Conservation (phyloP, 78 protist genomes). For the Guillardia theta region DNA sequence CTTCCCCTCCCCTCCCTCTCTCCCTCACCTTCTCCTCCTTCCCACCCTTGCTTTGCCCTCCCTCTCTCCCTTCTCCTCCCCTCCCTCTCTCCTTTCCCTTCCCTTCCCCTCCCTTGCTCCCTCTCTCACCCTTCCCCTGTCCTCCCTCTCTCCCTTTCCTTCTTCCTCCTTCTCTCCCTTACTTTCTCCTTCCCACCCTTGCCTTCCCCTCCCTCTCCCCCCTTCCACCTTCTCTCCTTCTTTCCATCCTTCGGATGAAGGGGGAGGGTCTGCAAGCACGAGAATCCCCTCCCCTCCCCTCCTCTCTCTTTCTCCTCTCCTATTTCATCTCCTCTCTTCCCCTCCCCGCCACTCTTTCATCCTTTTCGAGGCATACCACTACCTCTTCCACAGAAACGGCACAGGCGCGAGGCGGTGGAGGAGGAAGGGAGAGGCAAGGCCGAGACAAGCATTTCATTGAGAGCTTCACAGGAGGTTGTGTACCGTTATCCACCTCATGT, state of each 20-base stretch:
- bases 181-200: neutral
- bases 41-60: neutral
- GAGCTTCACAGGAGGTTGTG: too few species aligned
- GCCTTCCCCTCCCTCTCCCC: neutral
- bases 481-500: too few species aligned
- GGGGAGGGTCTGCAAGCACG: too few species aligned
- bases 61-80: neutral
- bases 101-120: neutral
- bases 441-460: too few species aligned
- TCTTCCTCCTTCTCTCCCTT: neutral
- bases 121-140: neutral
- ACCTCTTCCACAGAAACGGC: too few species aligned
- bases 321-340: neutral
- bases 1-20: neutral
- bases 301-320: neutral
- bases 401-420: too few species aligned
- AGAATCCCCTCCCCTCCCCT: neutral
- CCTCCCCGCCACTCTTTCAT: too few species aligned
- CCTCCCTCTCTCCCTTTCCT: neutral
- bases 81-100: neutral
- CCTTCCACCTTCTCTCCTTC: neutral
- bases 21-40: neutral
- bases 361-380: too few species aligned
- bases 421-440: too few species aligned
- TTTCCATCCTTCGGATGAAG: neutral